These are phyloP conservation scores for Larix kaempferi DNA, from an alignment of 75 land plant species.

Conservation along the genomic window DNA sequence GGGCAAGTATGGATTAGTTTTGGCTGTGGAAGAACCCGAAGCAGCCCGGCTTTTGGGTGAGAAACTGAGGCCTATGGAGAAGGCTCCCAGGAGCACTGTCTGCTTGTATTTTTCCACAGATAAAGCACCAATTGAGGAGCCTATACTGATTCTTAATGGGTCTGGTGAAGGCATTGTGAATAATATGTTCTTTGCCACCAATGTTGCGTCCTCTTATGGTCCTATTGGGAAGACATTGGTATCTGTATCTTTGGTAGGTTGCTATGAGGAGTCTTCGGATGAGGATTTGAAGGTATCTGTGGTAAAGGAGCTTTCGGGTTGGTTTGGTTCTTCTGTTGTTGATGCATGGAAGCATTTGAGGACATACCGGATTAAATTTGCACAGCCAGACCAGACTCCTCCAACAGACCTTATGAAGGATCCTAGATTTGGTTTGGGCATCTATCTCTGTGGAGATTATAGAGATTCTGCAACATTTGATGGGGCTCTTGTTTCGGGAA, in stretches of 20 bases:
- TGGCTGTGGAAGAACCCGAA: constrained; percentile 78
- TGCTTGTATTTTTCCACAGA: constrained; percentile 83
- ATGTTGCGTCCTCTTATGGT: constrained; percentile 70
- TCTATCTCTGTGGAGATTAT: constrained; percentile 89
- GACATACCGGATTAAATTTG: constrained; percentile 71
- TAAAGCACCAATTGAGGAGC: constrained; percentile 55
- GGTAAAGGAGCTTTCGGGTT: constrained; percentile 53
- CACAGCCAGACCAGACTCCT: constrained; percentile 90
- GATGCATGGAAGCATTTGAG: constrained; percentile 67
- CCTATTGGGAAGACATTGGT: constrained; percentile 76
- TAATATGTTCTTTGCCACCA: constrained; percentile 88
- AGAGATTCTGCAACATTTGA: constrained; percentile 78
- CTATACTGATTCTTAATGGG: constrained; percentile 82
- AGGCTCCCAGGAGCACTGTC: constrained; percentile 66
- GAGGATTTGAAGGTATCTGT: constrained; percentile 58
- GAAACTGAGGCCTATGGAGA: constrained; percentile 6
- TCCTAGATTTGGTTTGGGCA: constrained; percentile 39
- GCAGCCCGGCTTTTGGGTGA: constrained; percentile 37
- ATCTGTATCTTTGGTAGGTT: constrained; percentile 81
- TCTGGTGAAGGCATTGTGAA: constrained; percentile 78
- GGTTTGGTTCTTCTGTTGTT: constrained; percentile 68
- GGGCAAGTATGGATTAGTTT: constrained; percentile 53
- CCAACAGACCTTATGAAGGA: constrained; percentile 58
- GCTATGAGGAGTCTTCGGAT: constrained; percentile 36
- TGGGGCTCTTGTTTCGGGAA: constrained; percentile 86